phyloP scores from a whole-genome alignment of 305 asterid genomes.

The Fraxinus floribunda region DNA sequence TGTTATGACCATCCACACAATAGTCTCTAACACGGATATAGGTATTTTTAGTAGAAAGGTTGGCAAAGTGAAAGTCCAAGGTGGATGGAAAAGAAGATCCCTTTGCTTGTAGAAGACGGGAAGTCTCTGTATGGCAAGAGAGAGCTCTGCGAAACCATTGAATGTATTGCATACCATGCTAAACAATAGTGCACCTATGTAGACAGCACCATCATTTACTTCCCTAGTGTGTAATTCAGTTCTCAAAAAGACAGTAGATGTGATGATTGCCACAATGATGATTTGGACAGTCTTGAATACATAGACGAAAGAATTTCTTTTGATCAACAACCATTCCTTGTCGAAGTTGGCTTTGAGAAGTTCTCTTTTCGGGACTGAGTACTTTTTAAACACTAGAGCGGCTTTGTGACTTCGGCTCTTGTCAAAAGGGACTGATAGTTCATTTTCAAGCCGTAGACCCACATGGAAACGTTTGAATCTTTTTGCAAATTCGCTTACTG shows the following conservation, averaged over 20 bases:
- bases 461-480: conserved; percentile 63
- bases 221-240: conserved; percentile 51
- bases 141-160: conserved; percentile 69
- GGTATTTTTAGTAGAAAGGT: background rate
- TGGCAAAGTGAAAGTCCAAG: conserved; percentile 72
- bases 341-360: conserved; percentile 69
- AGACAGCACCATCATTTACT: conserved; percentile 55
- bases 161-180: conserved; percentile 56
- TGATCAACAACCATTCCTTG: conserved; percentile 81
- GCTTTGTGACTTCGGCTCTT: conserved; percentile 57
- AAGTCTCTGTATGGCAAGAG: conserved; percentile 63
- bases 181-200: conserved; percentile 62
- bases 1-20: background rate
- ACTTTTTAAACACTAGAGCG: conserved; percentile 56
- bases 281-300: conserved; percentile 76
- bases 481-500: conserved; percentile 52
- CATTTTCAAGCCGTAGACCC: conserved; percentile 57
- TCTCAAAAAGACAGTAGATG: conserved; percentile 58
- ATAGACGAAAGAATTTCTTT: conserved; percentile 67
- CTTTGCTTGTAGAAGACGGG: conserved; percentile 84
- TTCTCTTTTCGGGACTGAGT: conserved; percentile 48
- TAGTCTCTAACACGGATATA: background rate
- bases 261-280: conserved; percentile 55
- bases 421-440: conserved; percentile 61
- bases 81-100: conserved; percentile 77